phyloP scores from a whole-genome alignment of 192 early-diverging fungal genomes.

The Coemansia sp. region DNA sequence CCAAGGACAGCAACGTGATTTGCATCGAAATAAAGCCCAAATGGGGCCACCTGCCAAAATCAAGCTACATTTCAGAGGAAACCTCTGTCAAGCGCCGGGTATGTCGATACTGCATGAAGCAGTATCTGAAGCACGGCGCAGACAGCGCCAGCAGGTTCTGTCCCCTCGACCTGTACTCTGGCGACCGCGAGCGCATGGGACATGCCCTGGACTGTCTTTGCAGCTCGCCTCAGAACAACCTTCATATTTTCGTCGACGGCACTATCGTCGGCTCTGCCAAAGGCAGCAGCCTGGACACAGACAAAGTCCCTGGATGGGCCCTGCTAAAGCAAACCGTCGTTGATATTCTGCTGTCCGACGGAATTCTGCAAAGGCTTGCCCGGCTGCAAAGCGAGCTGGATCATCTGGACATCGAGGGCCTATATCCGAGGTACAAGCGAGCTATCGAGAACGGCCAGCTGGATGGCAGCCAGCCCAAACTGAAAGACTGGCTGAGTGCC shows the following conservation, averaged over 20 bases:
- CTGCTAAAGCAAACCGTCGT: conserved; percentile 32
- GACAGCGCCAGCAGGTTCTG: conserved; percentile 55
- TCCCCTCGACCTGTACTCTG: conserved; percentile 66
- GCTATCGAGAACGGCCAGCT: conserved; percentile 26
- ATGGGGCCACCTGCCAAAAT: conserved; percentile 66
- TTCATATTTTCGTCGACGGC: conserved; percentile 52
- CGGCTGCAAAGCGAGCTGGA: conserved; percentile 57
- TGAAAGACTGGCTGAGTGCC: conserved; percentile 37
- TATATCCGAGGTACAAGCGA: conserved; percentile 28
- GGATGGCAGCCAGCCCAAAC: conserved; percentile 13
- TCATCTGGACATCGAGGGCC: conserved; percentile 58
- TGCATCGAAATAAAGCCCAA: conserved; percentile 68
- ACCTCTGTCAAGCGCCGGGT: conserved; percentile 54
- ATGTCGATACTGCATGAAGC: conserved; percentile 79
- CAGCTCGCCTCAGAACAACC: conserved; percentile 33
- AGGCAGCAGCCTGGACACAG: neutral
- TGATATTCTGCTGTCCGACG: conserved; percentile 47
- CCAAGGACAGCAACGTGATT: conserved; percentile 4
- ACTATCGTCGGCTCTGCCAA: neutral
- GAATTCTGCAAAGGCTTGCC: conserved; percentile 50
- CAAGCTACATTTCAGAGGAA: conserved; percentile 34
- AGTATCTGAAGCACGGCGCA: conserved; percentile 53
- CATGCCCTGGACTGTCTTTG: conserved; percentile 39
- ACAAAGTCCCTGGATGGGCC: conserved; percentile 16
- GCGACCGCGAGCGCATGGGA: conserved; percentile 21